Base-by-base conservation (phyloP, 1,139 yeast genomes). In the Groenewaldozyma auringiensis region DNA sequence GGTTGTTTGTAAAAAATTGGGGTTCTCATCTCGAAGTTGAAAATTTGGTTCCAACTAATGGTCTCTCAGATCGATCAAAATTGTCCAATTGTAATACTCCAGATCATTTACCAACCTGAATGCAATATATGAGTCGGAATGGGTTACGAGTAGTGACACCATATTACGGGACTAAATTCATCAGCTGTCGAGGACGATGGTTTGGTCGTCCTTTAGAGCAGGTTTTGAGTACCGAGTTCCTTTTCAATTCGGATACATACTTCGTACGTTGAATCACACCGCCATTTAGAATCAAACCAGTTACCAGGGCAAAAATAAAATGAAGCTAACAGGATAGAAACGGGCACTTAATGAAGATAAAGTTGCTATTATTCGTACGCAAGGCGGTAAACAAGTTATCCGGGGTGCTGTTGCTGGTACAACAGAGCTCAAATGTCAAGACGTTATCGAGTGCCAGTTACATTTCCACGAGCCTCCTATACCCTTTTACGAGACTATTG, bases 401-500 rank as follows among this genome's bases (percentile, higher is more conserved):
- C 61, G 80, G 1, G 77, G 89, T 2, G 66, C 75, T 9, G 14
- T 4, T 2, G 20, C 43, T 20, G 20, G 35, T 13, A 22, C 17
- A 21, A 21, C 34, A 14, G 14, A 2, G 29, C 33, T 50, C 11
- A 40, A 29, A 45, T 84, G 87, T 60, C 96, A 96, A 0, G 96
- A 92, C 56, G 68, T 84, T 40, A 83, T 92, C n/a, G 72, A 79
- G 32, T 96, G 92, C 63, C 68, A 83, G 49, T 74, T 81, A 41
- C 96, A 86, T 59, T 75, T 94, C 48, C 96, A 92, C 57, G 97
- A 89, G 58, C 95, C 96, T 1, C 80, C 95, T 0, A 94, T 92
- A 1, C 71, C 84, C 1, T 77, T 87, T 0, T 70, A 77, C 43
- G 27, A 18, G 4, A 41, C 76, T 0, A 81, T 89, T 40, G 74